phyloP scores from a whole-genome alignment of 1,284 basidiomycete genomes.

The Xerocomus amazonicus region DNA sequence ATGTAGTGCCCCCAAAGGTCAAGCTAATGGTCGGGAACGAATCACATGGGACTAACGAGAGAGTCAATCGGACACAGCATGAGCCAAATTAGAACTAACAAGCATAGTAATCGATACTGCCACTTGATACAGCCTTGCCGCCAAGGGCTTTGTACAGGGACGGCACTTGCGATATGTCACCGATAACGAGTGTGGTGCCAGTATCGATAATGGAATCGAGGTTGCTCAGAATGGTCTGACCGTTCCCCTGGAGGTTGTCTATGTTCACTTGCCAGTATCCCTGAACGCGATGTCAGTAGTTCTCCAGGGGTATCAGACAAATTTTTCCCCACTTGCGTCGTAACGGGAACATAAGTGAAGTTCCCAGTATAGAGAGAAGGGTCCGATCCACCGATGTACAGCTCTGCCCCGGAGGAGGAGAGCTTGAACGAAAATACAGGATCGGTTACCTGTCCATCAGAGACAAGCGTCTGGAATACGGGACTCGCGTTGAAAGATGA shows the following conservation, averaged over 20 bases:
- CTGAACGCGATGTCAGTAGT: constrained; percentile 19
- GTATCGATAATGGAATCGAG: constrained; percentile 41
- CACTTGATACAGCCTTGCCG: constrained; percentile 3
- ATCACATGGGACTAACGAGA: constrained; percentile 12
- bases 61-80: not conserved
- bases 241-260: constrained; percentile 31
- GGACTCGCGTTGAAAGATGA: constrained; percentile 19
- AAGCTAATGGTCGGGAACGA: constrained; percentile 13
- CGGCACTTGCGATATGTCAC: not conserved
- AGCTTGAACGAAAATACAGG: constrained; percentile 41
- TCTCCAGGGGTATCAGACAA: not conserved
- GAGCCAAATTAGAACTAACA: not conserved
- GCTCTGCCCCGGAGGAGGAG: constrained; percentile 21
- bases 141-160: constrained; percentile 5
- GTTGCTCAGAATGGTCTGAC: constrained; percentile 13
- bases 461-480: constrained; percentile 25
- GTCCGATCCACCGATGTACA: constrained; percentile 39
- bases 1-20: constrained; percentile 3
- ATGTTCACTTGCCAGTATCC: constrained; percentile 42
- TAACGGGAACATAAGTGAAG: constrained; percentile 27
- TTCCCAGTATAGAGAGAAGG: constrained; percentile 9
- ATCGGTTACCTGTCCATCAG: constrained; percentile 20
- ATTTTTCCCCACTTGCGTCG: constrained; percentile 5
- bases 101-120: constrained; percentile 9
- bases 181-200: constrained; percentile 49